phyloP scores from a whole-genome alignment of 371 early-diverging fungal species.

The Funneliformis caledonium region DNA sequence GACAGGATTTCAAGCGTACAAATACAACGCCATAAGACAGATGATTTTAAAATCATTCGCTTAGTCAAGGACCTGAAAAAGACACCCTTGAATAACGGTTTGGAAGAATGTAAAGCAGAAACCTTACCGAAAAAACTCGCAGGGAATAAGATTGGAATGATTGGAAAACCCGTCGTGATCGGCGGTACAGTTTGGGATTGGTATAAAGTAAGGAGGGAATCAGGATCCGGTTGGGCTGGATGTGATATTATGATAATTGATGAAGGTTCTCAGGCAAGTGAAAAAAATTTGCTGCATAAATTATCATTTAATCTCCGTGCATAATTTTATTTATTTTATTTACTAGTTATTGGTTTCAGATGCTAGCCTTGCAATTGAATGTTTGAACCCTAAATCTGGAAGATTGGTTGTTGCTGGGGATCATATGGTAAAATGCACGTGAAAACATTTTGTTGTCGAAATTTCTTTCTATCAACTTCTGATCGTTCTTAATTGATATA shows the following conservation, averaged over 20 bases:
- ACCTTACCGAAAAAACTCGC: conserved; percentile 21
- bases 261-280: conserved; percentile 59
- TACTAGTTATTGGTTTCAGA: conserved; percentile 55
- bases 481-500: not conserved
- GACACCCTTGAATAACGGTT: not conserved
- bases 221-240: conserved; percentile 46
- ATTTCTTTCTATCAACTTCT: not conserved
- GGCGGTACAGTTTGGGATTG: conserved; percentile 66
- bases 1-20: conserved; percentile 52
- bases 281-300: not conserved
- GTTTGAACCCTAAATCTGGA: conserved; percentile 49
- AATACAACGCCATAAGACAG: not conserved
- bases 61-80: conserved; percentile 39
- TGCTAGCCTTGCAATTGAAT: conserved; percentile 55
- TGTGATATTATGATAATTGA: conserved; percentile 61
- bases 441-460: not conserved
- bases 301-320: not conserved
- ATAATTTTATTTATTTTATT: conserved; percentile 6
- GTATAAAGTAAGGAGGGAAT: conserved; percentile 48
- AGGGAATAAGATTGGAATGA: not conserved
- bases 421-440: conserved; percentile 47
- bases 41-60: conserved; percentile 40
- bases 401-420: conserved; percentile 63
- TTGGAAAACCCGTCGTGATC: conserved; percentile 46
- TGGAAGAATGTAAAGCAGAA: conserved; percentile 37